A percentile compares a stretch with the other conserved stretches of the same genome.
Evolutionary conservation across 345 rosid genomes (phyloP).

Genomic region (Lagerstroemia speciosa): DNA sequence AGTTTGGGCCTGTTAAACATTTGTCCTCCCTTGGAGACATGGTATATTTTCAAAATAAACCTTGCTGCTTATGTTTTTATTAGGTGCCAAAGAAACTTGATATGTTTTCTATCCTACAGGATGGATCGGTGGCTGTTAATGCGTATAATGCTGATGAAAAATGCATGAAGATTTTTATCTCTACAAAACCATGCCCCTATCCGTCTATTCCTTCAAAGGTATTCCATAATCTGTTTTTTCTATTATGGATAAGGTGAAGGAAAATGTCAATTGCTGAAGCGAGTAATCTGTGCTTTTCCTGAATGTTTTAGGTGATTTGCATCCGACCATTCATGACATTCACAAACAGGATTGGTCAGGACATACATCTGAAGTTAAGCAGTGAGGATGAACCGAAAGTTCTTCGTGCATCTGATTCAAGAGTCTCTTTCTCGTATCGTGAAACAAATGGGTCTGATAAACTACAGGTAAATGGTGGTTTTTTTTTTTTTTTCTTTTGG

Average conservation of each 20-base stretch:
- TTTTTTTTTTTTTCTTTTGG: too few relatives aligned
- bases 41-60: conserved; percentile 34
- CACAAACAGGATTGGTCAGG: conserved; percentile 85
- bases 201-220: conserved; percentile 95
- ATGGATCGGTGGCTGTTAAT: conserved; percentile 82
- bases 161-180: conserved; percentile 70
- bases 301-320: conserved; percentile 53
- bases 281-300: background rate
- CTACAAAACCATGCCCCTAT: conserved; percentile 70
- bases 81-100: conserved; percentile 1
- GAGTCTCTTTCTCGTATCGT: conserved; percentile 53
- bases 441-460: conserved; percentile 49
- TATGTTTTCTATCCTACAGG: conserved; percentile 33
- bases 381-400: conserved; percentile 71
- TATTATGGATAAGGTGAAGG: background rate
- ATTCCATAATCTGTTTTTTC: background rate
- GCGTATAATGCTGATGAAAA: conserved; percentile 65
- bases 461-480: conserved; percentile 76
- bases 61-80: background rate
- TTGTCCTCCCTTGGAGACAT: conserved; percentile 87
- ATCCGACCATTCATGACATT: conserved; percentile 91
- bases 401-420: conserved; percentile 69
- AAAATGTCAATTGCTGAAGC: background rate
- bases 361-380: conserved; percentile 58
- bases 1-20: conserved; percentile 68